Evolutionary conservation across 2,329 filamentous ascomycete species (phyloP).

Genomic region (Penicillium occitanis): DNA sequence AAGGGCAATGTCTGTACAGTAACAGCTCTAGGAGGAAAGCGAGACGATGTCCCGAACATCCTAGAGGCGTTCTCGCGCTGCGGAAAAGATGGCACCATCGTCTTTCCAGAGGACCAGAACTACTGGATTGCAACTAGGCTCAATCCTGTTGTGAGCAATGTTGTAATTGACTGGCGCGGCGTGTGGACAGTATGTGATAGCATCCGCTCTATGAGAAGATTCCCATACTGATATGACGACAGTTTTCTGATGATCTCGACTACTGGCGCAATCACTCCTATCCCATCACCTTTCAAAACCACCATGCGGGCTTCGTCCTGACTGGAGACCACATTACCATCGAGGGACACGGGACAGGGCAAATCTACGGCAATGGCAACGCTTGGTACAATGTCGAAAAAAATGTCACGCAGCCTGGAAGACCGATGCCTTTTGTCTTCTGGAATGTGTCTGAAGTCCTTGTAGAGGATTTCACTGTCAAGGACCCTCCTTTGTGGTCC

Average conservation of each 20-base stretch:
- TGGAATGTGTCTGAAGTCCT: constrained; percentile 59
- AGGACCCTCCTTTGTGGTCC: constrained; percentile 54
- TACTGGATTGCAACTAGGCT: constrained; percentile 55
- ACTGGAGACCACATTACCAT: constrained; percentile 53
- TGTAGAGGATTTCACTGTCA: constrained; percentile 55
- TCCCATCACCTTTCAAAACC: constrained; percentile 56
- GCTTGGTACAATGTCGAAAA: constrained; percentile 55
- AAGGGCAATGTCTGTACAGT: constrained; percentile 40
- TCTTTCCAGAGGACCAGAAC: constrained; percentile 52
- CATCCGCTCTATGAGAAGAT: not conserved
- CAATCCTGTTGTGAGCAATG: constrained; percentile 52
- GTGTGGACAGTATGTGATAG: constrained; percentile 47
- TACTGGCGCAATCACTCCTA: constrained; percentile 59
- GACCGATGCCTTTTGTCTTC: constrained; percentile 60
- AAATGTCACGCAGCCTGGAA: constrained; percentile 48
- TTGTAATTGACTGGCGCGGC: constrained; percentile 55
- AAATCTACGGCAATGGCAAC: constrained; percentile 57
- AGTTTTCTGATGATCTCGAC: constrained; percentile 52
- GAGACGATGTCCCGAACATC: constrained; percentile 45
- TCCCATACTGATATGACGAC: not conserved
- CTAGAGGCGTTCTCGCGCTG: constrained; percentile 43
- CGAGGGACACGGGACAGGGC: constrained; percentile 54
- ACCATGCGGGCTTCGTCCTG: constrained; percentile 54
- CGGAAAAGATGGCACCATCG: constrained; percentile 44
- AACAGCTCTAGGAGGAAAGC: constrained; percentile 37